These are phyloP conservation scores for Trametes punicea DNA, from an alignment of 768 basidiomycete genomes.

Conservation along the genomic window DNA sequence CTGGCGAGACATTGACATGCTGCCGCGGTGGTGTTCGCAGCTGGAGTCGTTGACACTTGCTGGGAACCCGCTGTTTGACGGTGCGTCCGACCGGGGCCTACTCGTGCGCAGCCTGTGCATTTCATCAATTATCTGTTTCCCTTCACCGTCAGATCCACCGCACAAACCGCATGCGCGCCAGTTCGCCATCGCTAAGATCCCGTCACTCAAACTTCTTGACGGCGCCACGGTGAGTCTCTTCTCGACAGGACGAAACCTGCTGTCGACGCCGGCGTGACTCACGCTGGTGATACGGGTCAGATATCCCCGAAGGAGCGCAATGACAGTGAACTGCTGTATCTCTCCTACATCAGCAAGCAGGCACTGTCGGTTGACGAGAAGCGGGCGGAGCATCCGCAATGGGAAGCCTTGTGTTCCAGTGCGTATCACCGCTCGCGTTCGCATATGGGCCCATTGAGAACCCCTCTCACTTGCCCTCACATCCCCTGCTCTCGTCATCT, in stretches of 20 bases:
- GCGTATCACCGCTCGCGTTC: slow-evolving; percentile 20
- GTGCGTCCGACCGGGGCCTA: slow-evolving; percentile 31
- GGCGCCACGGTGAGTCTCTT: slow-evolving; percentile 51
- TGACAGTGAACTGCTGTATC: slow-evolving; percentile 84
- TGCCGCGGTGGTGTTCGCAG: slow-evolving; percentile 66
- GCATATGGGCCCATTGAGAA: not conserved
- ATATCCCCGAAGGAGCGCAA: slow-evolving; percentile 65
- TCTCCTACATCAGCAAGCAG: slow-evolving; percentile 57
- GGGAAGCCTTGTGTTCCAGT: slow-evolving; percentile 64
- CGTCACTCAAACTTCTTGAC: slow-evolving; percentile 61
- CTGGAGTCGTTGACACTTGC: slow-evolving; percentile 58
- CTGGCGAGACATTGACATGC: slow-evolving; percentile 64
- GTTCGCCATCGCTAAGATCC: slow-evolving; percentile 63
- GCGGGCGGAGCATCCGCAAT: slow-evolving; percentile 57
- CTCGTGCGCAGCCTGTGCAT: not conserved
- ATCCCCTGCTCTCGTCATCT: not conserved
- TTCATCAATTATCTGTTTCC: not conserved
- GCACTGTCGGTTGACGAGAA: slow-evolving; percentile 42
- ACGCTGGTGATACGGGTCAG: slow-evolving; percentile 34
- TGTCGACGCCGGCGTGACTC: not conserved
- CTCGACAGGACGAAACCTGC: not conserved
- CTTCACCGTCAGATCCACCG: slow-evolving; percentile 33
- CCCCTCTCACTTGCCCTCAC: too few relatives aligned
- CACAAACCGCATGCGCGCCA: slow-evolving; percentile 40
- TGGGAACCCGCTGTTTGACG: slow-evolving; percentile 63